Evolutionary conservation across 768 basidiomycete genomes (phyloP), one percentile per base, ranked within the genome.

Genomic region (Russula foetens): DNA sequence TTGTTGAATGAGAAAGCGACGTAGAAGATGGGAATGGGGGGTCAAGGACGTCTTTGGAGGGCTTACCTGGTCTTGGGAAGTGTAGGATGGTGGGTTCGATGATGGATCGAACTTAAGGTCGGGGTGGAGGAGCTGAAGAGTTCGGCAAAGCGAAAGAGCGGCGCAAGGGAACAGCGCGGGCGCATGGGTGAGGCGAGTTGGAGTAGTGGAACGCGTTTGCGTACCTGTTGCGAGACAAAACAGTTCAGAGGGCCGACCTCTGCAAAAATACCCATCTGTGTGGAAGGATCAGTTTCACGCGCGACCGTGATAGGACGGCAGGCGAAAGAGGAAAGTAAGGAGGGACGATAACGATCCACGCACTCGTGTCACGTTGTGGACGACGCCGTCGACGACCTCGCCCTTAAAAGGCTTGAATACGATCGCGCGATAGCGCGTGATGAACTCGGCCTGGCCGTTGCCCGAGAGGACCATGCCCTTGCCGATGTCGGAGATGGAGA

Each of bases 331-430:
- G 6, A 14, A 11, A 31, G 1, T 17, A 35, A 31, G 7, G 15
- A 2, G 17, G 24, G 6, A 35, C 2, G 35, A 12, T 7, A 35
- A 7, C 21, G 1, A 23, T 47, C 7, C 7, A 58, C 85, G 68
- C 66, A 93, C 96, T 82, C 97, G 97, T 72, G 86, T 95, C 38
- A 99, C 97, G 62, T 91, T 94, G 68, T 87, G 88, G 19, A 99
- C 96, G 3, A 94, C 86, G 0, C 93, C 96, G 71, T 99, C 97
- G 19, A 99, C 90, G 4, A 98, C 96, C 71, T 99, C 96, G 11
- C 94, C 95, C 73, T 98, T 97, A 81, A 98, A 98, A n/a, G 97
- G 97, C 74, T 98, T 95, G 82, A 97, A 98, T 21, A 99, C 96
- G 65, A 99, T 93, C 7, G 97, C 97, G 28, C 89, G 85, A 74